These are phyloP conservation scores for Sporothrix luriei DNA, from an alignment of 2,329 filamentous ascomycete genomes.

Conservation along the genomic window DNA sequence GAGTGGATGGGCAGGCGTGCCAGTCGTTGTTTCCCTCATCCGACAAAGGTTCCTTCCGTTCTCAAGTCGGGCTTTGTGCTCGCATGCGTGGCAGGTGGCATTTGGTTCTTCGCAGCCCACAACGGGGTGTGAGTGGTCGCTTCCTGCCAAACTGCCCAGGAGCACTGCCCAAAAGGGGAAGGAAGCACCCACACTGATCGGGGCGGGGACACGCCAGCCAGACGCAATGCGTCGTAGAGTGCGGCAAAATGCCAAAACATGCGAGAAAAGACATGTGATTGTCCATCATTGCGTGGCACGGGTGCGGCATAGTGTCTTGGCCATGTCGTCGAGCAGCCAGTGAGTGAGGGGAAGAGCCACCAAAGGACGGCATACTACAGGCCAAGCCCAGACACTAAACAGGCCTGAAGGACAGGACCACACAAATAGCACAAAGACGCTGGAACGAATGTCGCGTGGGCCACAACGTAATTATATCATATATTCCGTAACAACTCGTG, in stretches of 20 bases:
- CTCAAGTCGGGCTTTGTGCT: not conserved
- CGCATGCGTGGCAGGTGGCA: slow-evolving; percentile 2
- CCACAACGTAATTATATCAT: not conserved
- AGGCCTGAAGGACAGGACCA: not conserved
- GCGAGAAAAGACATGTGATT: slow-evolving; percentile 21
- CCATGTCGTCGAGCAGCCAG: not conserved
- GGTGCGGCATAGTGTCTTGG: slow-evolving; percentile 22
- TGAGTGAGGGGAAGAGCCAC: not conserved
- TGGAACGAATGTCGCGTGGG: slow-evolving; percentile 11
- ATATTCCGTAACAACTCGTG: slow-evolving; percentile 12
- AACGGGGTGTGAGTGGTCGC: slow-evolving; percentile 26
- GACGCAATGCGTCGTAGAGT: not conserved
- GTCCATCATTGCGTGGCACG: slow-evolving; percentile 3
- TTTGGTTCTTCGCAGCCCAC: not conserved
- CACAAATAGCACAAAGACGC: not conserved
- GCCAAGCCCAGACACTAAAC: not conserved
- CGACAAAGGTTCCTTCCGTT: not conserved
- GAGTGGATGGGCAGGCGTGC: not conserved
- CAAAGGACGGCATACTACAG: too few relatives aligned
- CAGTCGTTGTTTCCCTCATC: slow-evolving; percentile 13
- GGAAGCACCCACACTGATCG: slow-evolving; percentile 7
- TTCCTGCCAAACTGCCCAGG: slow-evolving; percentile 11
- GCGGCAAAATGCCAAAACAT: not conserved
- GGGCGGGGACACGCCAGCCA: not conserved
- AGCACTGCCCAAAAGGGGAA: slow-evolving; percentile 29